These are phyloP conservation scores for Monilinia laxa DNA, from an alignment of 2,329 filamentous ascomycete species.

Conservation along the genomic window DNA sequence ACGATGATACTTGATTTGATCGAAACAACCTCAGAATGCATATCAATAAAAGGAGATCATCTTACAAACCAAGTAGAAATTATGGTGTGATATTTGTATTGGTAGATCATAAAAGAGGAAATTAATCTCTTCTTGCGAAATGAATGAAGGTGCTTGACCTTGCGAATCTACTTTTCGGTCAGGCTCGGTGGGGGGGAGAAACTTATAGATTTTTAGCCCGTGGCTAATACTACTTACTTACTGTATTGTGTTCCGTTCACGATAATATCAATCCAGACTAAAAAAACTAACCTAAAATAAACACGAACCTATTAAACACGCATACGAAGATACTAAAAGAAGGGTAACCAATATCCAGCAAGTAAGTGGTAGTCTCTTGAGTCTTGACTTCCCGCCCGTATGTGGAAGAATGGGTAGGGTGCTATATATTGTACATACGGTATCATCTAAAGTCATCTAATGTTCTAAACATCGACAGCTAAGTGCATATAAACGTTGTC, in stretches of 20 bases:
- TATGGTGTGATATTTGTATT: not conserved
- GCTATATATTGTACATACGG: not conserved
- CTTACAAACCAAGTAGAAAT: conserved; percentile 2
- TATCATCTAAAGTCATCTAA: not conserved
- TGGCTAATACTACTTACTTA: not conserved
- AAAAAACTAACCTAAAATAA: not conserved
- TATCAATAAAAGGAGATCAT: not conserved
- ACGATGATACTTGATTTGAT: conserved; percentile 14
- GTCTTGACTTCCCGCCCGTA: not conserved
- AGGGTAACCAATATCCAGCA: not conserved
- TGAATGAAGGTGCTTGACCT: not conserved
- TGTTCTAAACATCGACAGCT: not conserved
- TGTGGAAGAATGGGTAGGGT: not conserved
- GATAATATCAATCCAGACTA: too few relatives aligned
- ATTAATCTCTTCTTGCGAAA: conserved; percentile 3
- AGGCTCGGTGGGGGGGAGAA: not conserved
- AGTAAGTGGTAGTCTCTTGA: not conserved
- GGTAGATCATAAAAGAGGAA: conserved; percentile 1
- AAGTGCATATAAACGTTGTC: conserved; percentile 16
- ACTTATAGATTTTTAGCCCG: not conserved
- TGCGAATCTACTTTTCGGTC: not conserved
- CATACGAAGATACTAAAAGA: not conserved
- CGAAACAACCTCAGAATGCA: not conserved
- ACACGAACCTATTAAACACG: not conserved
- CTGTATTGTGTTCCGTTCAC: too few relatives aligned